These are phyloP conservation scores for Sugiyamaella neomexicana DNA, from an alignment of 1,139 yeast genomes.

Conservation along the genomic window DNA sequence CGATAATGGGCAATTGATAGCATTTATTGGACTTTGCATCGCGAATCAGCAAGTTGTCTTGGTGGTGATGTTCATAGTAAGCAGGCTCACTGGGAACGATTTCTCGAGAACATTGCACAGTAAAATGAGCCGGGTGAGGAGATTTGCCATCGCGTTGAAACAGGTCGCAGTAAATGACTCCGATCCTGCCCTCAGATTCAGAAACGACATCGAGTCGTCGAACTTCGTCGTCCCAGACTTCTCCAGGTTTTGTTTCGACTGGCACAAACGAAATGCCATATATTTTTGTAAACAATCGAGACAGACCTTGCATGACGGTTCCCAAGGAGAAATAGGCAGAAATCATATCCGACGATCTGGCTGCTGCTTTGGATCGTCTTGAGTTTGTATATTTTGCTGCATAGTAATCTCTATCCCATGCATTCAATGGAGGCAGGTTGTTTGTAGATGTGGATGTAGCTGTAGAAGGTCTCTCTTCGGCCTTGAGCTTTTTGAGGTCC, in stretches of 20 bases:
- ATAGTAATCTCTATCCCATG: constrained; percentile 92
- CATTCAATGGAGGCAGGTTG: constrained; percentile 40
- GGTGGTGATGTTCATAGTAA: constrained; percentile 15
- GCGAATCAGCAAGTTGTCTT: constrained; percentile 21
- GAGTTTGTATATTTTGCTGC: constrained; percentile 43
- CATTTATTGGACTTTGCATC: constrained; percentile 34
- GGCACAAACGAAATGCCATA: constrained; percentile 80
- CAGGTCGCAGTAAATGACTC: constrained; percentile 67
- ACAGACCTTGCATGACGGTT: constrained; percentile 80
- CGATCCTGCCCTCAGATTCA: constrained; percentile 58
- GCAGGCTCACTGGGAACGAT: constrained; percentile 54
- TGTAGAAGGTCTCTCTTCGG: constrained; percentile 31
- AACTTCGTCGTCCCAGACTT: constrained; percentile 90
- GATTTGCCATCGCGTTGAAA: constrained; percentile 61
- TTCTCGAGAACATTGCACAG: constrained; percentile 89
- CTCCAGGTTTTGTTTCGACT: constrained; percentile 63
- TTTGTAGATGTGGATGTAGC: background rate
- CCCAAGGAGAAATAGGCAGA: constrained; percentile 76
- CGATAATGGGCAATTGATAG: constrained; percentile 85
- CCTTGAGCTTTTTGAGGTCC: constrained; percentile 32
- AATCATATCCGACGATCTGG: constrained; percentile 30
- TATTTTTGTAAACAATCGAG: constrained; percentile 63
- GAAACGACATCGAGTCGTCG: constrained; percentile 72
- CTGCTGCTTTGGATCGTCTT: constrained; percentile 29
- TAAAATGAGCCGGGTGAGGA: constrained; percentile 88